phyloP scores from a whole-genome alignment of 345 rosid genomes.

The Gossypium bickii region DNA sequence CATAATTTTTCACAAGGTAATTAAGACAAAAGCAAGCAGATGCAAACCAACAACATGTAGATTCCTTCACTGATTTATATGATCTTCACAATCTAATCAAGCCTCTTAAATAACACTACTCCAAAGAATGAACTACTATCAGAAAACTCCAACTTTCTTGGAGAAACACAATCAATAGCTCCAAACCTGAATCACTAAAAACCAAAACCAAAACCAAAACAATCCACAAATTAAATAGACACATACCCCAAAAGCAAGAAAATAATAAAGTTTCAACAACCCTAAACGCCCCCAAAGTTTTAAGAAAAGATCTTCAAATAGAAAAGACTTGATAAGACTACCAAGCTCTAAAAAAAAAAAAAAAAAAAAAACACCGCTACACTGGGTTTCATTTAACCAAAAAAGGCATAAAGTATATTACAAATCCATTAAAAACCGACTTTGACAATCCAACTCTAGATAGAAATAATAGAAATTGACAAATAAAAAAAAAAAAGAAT shows the following conservation, averaged over 20 bases:
- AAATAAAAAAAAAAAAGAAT: background rate
- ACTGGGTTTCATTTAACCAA: background rate
- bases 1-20: no score
- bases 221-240: background rate
- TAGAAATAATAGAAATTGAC: background rate
- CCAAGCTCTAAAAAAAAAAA: background rate
- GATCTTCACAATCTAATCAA: conserved; percentile 16
- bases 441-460: background rate
- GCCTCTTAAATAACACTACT: background rate
- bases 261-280: background rate
- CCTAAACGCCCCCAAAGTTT: background rate
- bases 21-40: conserved; percentile 1
- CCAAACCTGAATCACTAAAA: conserved; percentile 11
- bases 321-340: conserved; percentile 12
- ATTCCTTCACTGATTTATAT: background rate
- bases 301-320: background rate
- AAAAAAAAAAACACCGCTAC: background rate
- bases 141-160: background rate
- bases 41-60: background rate
- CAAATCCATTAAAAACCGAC: background rate
- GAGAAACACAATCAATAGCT: background rate
- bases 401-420: background rate
- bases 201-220: background rate
- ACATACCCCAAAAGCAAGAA: conserved; percentile 12
- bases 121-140: background rate